Conservation (phyloP, 345 rosid species). For the Lumnitzera littorea region DNA sequence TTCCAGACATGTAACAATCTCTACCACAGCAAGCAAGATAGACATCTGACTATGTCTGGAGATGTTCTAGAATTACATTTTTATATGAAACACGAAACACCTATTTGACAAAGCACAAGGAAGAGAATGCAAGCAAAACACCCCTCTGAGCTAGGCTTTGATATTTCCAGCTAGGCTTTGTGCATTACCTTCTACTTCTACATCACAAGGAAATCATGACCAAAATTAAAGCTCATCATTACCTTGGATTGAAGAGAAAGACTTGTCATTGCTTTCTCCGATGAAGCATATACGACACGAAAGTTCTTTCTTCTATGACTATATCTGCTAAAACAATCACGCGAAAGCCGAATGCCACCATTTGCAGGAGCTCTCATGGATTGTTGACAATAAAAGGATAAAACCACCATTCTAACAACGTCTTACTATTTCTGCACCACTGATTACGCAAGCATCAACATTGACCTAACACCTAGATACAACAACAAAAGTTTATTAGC, state of each 20-base stretch:
- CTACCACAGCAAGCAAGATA: conserved; percentile 17
- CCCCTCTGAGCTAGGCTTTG: not conserved
- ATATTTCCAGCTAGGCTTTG: too few species aligned
- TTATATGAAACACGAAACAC: too few species aligned
- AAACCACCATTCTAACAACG: not conserved
- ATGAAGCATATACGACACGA: conserved; percentile 5
- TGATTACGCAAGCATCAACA: too few species aligned
- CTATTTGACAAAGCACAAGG: not conserved
- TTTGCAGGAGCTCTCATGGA: not conserved
- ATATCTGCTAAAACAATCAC: not conserved
- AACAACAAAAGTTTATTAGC: too few species aligned
- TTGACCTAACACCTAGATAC: too few species aligned
- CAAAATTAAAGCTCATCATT: not conserved
- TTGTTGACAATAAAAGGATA: conserved; percentile 1
- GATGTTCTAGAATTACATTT: not conserved
- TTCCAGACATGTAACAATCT: conserved; percentile 47
- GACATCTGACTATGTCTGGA: conserved; percentile 28
- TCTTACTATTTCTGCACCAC: too few species aligned
- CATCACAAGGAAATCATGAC: not conserved
- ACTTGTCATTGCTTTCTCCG: not conserved
- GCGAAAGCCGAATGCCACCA: not conserved
- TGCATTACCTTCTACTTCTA: not conserved
- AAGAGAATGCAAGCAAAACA: too few species aligned
- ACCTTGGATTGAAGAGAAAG: conserved; percentile 7
- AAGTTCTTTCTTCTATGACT: not conserved